Evolutionary conservation across 495 filamentous ascomycete genomes (phyloP), one percentile per base, ranked within the genome.

Genomic region (Hyaloscypha bicolor): DNA sequence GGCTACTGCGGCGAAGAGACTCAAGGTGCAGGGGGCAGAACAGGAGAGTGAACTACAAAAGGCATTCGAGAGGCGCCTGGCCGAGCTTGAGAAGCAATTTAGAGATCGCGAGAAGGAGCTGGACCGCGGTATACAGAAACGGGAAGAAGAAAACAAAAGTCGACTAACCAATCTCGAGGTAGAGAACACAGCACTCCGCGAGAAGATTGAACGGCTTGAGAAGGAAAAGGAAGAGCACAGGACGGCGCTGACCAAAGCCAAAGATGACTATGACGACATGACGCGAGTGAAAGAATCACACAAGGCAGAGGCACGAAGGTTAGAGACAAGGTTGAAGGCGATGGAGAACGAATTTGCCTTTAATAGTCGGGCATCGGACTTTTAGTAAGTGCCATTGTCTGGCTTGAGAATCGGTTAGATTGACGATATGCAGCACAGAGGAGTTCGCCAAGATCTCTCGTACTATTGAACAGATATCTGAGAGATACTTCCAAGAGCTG

Each of bases 341-440:
- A 64, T 68, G 53, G 53, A 68, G 65, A 65, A 67, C 21, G 69
- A 71, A 37, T 71, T 71, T 63, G 62, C 6, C 42, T 31, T 68
- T 12, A 65, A 60, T 48, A 56, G 6, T 51, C 19, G 51, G 22
- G 22, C 65, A 61, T 6, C 22, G 4, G 69, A 67, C 14, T 71
- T 66, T 62, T 71, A 67, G 69, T 71, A 71, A 57, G 65, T 71
- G 37, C 29, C 31, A 19, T 19, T 52, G 30, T 14, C 59, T 62
- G 52, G 19, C 30, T 29, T 60, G 30, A 65, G 45, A 35, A 45
- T 55, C 48, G 33, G 31, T 61, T 25, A 69, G 30, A 62, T 30
- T 65, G 29, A 69, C 25, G 21, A 25, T 19, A 16, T 6, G 16
- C 56, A 70, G 68, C 39, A 62, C 8, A 45, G 31, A 66, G 8